Percentiles rank a stretch among this genome's conserved stretches.
Conservation (phyloP, 305 asterid species). For the Fraxinus latifolia region DNA sequence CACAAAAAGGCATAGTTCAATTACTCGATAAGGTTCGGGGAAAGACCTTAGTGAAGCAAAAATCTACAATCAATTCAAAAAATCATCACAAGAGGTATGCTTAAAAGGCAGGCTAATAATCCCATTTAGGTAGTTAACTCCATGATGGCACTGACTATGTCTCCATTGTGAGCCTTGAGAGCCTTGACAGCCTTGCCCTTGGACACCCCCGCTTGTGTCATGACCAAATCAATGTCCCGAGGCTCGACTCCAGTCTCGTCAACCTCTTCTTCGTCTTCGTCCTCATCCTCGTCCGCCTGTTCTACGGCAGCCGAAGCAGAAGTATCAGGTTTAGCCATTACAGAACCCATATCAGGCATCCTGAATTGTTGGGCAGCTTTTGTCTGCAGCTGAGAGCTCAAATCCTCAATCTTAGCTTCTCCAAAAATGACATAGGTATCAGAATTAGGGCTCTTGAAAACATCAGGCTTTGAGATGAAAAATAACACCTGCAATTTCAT, state of each 20-base stretch:
- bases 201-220: constrained; percentile 90
- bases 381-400: constrained; percentile 94
- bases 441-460: constrained; percentile 84
- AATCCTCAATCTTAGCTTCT: constrained; percentile 87
- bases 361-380: constrained; percentile 93
- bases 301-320: constrained; percentile 37
- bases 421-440: constrained; percentile 87
- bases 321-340: constrained; percentile 49
- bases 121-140: constrained; percentile 60
- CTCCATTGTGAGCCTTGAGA: constrained; percentile 74
- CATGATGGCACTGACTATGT: constrained; percentile 93
- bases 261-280: constrained; percentile 75
- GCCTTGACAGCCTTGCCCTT: constrained; percentile 80
- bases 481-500: constrained; percentile 52
- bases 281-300: constrained; percentile 64
- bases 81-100: constrained; percentile 18
- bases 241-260: constrained; percentile 73
- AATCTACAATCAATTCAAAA: constrained; percentile 18
- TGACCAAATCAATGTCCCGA: constrained; percentile 82
- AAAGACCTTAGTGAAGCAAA: constrained; percentile 15
- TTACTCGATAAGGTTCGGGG: constrained; percentile 13
- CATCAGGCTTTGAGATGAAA: constrained; percentile 87
- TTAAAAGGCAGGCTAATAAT: background rate
- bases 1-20: constrained; percentile 11
- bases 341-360: constrained; percentile 70